Percentiles rank a stretch among this genome's conserved stretches.
These are phyloP conservation scores for Lactarius hengduanensis DNA, from an alignment of 768 basidiomycete genomes.

Conservation along the genomic window DNA sequence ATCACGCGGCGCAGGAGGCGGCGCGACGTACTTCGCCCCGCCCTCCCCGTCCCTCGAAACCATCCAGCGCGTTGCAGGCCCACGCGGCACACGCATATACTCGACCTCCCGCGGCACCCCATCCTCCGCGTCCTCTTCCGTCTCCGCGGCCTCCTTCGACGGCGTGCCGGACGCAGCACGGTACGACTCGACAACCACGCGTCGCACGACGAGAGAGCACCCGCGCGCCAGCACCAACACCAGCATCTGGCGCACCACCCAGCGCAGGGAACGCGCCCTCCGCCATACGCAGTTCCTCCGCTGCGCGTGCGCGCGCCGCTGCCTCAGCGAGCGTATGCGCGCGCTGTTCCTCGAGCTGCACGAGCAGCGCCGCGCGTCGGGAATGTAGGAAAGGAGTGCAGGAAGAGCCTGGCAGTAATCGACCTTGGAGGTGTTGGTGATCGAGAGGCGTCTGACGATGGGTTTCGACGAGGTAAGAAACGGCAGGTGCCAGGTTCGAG, in stretches of 20 bases:
- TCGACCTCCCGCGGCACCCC: constrained; percentile 11
- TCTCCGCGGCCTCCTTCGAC: not conserved
- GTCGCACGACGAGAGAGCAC: constrained; percentile 18
- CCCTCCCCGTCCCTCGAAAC: constrained; percentile 11
- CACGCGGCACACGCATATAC: constrained; percentile 21
- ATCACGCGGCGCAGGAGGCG: not conserved
- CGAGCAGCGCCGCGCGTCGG: constrained; percentile 10
- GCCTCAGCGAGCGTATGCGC: constrained; percentile 9
- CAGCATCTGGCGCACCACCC: not conserved
- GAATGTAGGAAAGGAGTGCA: too few species aligned
- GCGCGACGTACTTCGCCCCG: constrained; percentile 18
- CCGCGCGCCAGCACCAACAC: not conserved
- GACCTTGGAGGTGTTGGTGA: too few species aligned
- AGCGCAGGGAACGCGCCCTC: constrained; percentile 27
- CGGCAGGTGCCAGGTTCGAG: too few species aligned
- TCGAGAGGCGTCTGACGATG: too few species aligned
- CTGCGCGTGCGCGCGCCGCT: constrained; percentile 7
- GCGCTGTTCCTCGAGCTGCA: constrained; percentile 16
- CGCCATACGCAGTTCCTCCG: constrained; percentile 3
- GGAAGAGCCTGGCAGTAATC: too few species aligned
- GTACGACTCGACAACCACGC: constrained; percentile 19
- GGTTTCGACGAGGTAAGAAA: too few species aligned
- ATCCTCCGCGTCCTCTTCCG: not conserved
- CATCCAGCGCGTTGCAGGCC: constrained; percentile 19
- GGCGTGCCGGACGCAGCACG: too few species aligned